Percentiles rank a stretch among this genome's conserved stretches.
Conservation (phyloP, 768 basidiomycete species). For the Harrya chromipes region DNA sequence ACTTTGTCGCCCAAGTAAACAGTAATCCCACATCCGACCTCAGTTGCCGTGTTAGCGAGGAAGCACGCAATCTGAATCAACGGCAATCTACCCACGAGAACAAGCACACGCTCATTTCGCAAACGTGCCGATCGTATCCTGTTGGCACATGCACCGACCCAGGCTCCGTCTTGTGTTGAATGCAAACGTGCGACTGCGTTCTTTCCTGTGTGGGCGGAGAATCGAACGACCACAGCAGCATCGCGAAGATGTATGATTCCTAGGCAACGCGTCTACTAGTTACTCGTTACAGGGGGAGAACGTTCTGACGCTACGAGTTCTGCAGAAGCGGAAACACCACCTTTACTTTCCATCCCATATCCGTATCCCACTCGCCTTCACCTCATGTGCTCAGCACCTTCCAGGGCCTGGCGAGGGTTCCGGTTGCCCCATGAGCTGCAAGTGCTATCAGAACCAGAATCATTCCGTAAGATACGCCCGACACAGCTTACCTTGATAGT, state of each 20-base stretch:
- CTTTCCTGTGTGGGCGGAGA: conserved; percentile 18
- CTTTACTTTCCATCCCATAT: conserved; percentile 1
- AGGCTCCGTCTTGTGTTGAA: neutral
- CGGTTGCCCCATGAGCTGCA: conserved; percentile 61
- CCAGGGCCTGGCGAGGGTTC: conserved; percentile 37
- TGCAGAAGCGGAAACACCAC: neutral
- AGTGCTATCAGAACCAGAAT: conserved; percentile 16
- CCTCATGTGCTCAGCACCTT: conserved; percentile 22
- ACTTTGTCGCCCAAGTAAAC: neutral
- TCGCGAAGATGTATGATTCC: conserved; percentile 14
- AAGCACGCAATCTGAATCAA: neutral
- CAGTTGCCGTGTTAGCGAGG: neutral
- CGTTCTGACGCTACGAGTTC: conserved; percentile 12
- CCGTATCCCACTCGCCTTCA: neutral
- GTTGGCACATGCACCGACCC: neutral
- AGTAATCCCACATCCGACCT: conserved; percentile 6
- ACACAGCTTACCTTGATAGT: conserved; percentile 56
- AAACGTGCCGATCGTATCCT: conserved; percentile 11
- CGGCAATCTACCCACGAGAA: conserved; percentile 18
- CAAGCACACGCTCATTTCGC: conserved; percentile 6
- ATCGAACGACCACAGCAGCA: conserved; percentile 10
- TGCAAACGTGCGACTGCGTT: neutral
- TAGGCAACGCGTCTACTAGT: conserved; percentile 13
- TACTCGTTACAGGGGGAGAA: conserved; percentile 10
- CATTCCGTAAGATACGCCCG: neutral